A percentile compares a stretch with the other conserved stretches of the same genome.
Evolutionary conservation across 2,329 filamentous ascomycete species (phyloP).

Genomic region (Colletotrichum eleusines): DNA sequence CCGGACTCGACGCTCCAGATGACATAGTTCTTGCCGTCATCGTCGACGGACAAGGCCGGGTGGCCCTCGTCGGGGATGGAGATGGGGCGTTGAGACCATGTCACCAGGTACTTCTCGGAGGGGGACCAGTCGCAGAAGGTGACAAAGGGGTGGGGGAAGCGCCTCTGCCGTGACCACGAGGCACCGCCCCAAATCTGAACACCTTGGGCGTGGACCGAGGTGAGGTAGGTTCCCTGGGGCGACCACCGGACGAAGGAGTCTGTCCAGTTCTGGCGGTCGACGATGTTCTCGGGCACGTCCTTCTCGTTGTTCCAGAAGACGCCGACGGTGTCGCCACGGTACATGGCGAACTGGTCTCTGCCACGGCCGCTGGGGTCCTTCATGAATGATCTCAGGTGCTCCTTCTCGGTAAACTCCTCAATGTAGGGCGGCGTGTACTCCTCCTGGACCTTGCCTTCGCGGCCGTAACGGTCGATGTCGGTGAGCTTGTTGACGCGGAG

Average conservation of each 20-base stretch:
- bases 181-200: slow-evolving; percentile 96
- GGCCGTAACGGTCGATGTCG: slow-evolving; percentile 95
- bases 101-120: slow-evolving; percentile 90
- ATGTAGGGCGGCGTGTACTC: slow-evolving; percentile 86
- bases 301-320: slow-evolving; percentile 99
- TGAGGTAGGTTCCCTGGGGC: slow-evolving; percentile 91
- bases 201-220: slow-evolving; percentile 94
- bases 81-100: slow-evolving; percentile 96
- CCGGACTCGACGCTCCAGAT: slow-evolving; percentile 96
- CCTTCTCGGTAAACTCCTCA: slow-evolving; percentile 88
- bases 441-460: slow-evolving; percentile 93
- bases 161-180: slow-evolving; percentile 89
- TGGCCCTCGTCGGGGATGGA: slow-evolving; percentile 90
- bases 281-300: slow-evolving; percentile 86
- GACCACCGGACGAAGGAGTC: slow-evolving; percentile 99
- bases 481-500: slow-evolving; percentile 98
- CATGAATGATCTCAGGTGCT: slow-evolving; percentile 94
- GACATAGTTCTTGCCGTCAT: slow-evolving; percentile 99
- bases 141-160: slow-evolving; percentile 95
- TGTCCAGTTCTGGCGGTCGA: slow-evolving; percentile 96
- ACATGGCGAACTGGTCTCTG: slow-evolving; percentile 96
- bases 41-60: slow-evolving; percentile 85
- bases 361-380: slow-evolving; percentile 83
- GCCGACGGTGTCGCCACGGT: slow-evolving; percentile 89
- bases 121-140: slow-evolving; percentile 98